Base-by-base conservation (phyloP, 2,329 filamentous ascomycete species). In the Epichloe aotearoae region DNA sequence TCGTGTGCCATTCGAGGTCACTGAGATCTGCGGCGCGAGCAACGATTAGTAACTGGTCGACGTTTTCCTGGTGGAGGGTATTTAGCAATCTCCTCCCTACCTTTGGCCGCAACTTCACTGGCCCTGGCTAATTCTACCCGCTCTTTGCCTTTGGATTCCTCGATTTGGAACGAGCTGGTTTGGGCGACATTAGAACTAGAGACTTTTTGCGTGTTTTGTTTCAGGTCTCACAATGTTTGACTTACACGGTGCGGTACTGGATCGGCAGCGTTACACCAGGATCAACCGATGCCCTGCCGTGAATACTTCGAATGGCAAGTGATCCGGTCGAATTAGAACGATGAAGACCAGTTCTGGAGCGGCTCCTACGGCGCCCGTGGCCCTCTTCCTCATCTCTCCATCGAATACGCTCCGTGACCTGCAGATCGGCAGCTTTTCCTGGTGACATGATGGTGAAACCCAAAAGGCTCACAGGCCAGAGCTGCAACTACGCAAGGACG, bases 1-100 rank as follows among this genome's bases (percentile, higher is more conserved):
- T 66, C 0, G 69, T 79, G 62, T 88, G 84, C 81, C 84, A 86
- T 59, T 86, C 80, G 47, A 87, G 71, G 52, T 75, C 72, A 47
- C 74, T 76, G 50, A 84, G 73, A 55, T 82, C 79, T 81, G 38
- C 20, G 19, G 15, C 23, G 26, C 6, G 33, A 15, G 44, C 17
- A 17, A 17, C 14, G 19, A 34, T 37, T 11, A 38, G 15, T 42
- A 37, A 17, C 6, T 12, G n/a, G 10, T 41, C 8, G 43, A 30
- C 17, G 1, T 11, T 11, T 30, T 10, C 30, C 30, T 30, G 30
- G 1, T 11, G 10, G 10, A 30, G 30, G 30, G 10, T 30, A 4
- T 30, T 30, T 7, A 10, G 19, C 12, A 47, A 23, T 10, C n/a
- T 11, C 19, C 43, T 34, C 23, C 53, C 33, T 63, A 71, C 72